These are phyloP conservation scores for Stagonosporopsis cucurbitacearum DNA, from an alignment of 2,329 filamentous ascomycete species.

Conservation along the genomic window DNA sequence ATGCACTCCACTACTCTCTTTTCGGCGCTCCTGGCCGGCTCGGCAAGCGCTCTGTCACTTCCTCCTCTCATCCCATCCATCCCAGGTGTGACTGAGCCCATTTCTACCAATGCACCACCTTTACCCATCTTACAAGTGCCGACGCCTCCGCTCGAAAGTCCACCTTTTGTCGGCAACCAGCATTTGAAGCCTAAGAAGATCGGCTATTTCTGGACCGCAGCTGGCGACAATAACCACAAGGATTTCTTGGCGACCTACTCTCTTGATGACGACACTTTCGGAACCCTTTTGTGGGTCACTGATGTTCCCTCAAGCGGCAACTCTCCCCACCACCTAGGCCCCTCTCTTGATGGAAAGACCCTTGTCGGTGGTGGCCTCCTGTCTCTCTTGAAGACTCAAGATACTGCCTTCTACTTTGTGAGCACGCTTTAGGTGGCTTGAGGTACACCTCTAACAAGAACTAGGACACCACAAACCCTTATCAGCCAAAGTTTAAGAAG, in stretches of 20 bases:
- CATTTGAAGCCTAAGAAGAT: conserved; percentile 70
- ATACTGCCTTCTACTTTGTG: conserved; percentile 67
- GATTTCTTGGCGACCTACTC: conserved; percentile 66
- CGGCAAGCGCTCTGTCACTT: conserved; percentile 47
- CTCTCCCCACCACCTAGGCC: conserved; percentile 65
- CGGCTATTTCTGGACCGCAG: conserved; percentile 68
- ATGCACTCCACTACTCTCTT: conserved; percentile 35
- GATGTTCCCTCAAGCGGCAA: conserved; percentile 67
- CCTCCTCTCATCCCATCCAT: conserved; percentile 65
- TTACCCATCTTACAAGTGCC: conserved; percentile 66
- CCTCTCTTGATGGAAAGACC: conserved; percentile 63
- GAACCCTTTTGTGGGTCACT: conserved; percentile 63
- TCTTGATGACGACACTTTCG: conserved; percentile 68
- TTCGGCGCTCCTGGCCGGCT: conserved; percentile 26
- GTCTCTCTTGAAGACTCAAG: conserved; percentile 65
- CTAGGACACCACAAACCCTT: conserved; percentile 62
- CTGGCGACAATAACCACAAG: conserved; percentile 66
- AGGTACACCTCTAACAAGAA: background rate
- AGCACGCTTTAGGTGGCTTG: background rate
- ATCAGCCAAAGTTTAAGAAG: conserved; percentile 65
- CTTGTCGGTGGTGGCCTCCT: conserved; percentile 64
- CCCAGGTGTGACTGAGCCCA: conserved; percentile 64
- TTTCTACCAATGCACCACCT: conserved; percentile 59
- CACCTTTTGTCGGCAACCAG: conserved; percentile 58
- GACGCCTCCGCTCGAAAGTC: conserved; percentile 63